These are phyloP conservation scores for Penicillium olsonii DNA, from an alignment of 2,329 filamentous ascomycete species.

Conservation along the genomic window DNA sequence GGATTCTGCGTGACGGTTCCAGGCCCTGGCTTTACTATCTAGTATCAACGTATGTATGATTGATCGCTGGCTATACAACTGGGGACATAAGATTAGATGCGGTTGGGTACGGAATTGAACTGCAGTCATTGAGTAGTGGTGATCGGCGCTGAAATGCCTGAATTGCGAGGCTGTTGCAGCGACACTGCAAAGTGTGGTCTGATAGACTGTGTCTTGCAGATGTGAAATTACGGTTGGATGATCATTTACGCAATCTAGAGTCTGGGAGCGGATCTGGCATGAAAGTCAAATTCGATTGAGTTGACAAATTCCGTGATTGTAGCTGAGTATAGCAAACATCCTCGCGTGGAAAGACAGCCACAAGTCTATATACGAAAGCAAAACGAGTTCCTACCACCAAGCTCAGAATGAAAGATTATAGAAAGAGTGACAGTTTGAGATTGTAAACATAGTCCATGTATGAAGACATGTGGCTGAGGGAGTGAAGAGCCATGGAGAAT, in stretches of 20 bases:
- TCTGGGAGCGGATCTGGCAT: too few species aligned
- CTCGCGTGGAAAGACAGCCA: neutral
- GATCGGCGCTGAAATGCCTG: constrained; percentile 1
- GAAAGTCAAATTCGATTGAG: neutral
- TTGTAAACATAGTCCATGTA: neutral
- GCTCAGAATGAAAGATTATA: neutral
- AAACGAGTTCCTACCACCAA: neutral
- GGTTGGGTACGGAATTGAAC: neutral
- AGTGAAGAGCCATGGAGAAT: neutral
- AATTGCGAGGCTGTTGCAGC: too few species aligned
- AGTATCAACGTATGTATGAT: neutral
- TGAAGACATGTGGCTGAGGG: neutral
- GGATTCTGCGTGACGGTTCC: neutral
- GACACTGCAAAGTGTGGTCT: too few species aligned
- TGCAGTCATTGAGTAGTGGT: neutral
- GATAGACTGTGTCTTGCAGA: constrained; percentile 1
- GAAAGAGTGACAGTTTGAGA: neutral
- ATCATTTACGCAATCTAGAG: too few species aligned
- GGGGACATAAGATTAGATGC: neutral
- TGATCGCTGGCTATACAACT: neutral
- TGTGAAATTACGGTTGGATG: neutral
- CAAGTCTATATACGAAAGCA: neutral
- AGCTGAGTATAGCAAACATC: neutral
- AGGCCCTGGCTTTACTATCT: neutral
- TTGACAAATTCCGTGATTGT: neutral